Conservation (phyloP, 1,284 basidiomycete genomes). For the Neolentinus lepideus region DNA sequence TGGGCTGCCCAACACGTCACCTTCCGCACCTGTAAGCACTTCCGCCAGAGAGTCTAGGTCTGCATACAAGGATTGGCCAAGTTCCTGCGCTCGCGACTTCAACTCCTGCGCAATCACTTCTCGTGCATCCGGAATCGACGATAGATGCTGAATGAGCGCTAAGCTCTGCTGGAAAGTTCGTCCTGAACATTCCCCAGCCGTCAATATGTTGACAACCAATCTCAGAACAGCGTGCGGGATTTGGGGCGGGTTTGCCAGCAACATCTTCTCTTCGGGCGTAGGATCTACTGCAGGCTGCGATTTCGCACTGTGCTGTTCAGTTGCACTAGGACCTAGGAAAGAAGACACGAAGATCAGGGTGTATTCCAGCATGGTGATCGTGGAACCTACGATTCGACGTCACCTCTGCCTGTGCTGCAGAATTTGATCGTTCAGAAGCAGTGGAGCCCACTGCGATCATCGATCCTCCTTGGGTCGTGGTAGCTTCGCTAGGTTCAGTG, state of each 20-base stretch:
- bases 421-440: background rate
- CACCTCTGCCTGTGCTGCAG: background rate
- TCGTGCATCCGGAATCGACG: constrained; percentile 79
- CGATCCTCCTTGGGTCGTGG: background rate
- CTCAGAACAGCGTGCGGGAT: constrained; percentile 78
- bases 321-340: background rate
- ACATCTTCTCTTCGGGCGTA: constrained; percentile 50
- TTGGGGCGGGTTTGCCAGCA: constrained; percentile 70
- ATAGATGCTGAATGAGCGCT: constrained; percentile 84
- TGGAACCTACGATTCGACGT: background rate
- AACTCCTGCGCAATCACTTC: constrained; percentile 86
- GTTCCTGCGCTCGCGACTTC: constrained; percentile 77
- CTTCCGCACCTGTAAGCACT: constrained; percentile 50
- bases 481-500: constrained; percentile 7
- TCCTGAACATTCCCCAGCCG: constrained; percentile 91
- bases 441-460: background rate
- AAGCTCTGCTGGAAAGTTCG: constrained; percentile 90
- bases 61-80: constrained; percentile 64
- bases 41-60: constrained; percentile 74
- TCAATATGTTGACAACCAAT: constrained; percentile 90
- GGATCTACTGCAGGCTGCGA: constrained; percentile 23
- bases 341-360: background rate
- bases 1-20: constrained; percentile 54
- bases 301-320: constrained; percentile 19
- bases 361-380: background rate